Percentiles rank a stretch among this genome's conserved stretches.
Conservation (phyloP, 208 protist species). For the Trypanosoma lewisi region DNA sequence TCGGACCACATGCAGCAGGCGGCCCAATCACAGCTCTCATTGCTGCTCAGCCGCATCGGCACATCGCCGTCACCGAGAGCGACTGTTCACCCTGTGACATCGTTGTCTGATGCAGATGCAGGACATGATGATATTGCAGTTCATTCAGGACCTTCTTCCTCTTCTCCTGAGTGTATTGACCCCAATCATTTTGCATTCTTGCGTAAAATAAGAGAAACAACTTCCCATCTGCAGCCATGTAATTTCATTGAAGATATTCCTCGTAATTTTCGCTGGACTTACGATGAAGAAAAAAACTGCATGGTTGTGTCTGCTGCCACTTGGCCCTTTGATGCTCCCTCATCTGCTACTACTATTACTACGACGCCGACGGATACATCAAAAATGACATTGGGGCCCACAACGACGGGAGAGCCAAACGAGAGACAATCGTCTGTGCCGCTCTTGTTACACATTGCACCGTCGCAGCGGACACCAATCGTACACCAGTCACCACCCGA, state of each 20-base stretch:
- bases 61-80: neutral
- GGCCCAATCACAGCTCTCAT: constrained; percentile 20
- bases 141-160: neutral
- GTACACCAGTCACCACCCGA: neutral
- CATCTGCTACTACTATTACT: neutral
- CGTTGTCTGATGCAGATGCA: neutral
- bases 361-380: neutral
- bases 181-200: neutral
- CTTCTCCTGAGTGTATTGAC: constrained; percentile 21
- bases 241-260: constrained; percentile 18
- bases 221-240: constrained; percentile 1
- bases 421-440: neutral
- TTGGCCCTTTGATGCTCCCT: constrained; percentile 15
- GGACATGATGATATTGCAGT: neutral
- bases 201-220: neutral
- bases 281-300: constrained; percentile 1
- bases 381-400: neutral
- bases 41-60: constrained; percentile 12
- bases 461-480: constrained; percentile 3
- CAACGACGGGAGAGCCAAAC: neutral
- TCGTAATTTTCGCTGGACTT: constrained; percentile 22
- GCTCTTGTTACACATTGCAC: constrained; percentile 16
- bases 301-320: constrained; percentile 21
- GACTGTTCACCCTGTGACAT: neutral
- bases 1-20: constrained; percentile 2